Percentiles rank a stretch among this genome's conserved stretches.
These are phyloP conservation scores for Cucurbita ficifolia DNA, from an alignment of 306 rosid species.

Conservation along the genomic window DNA sequence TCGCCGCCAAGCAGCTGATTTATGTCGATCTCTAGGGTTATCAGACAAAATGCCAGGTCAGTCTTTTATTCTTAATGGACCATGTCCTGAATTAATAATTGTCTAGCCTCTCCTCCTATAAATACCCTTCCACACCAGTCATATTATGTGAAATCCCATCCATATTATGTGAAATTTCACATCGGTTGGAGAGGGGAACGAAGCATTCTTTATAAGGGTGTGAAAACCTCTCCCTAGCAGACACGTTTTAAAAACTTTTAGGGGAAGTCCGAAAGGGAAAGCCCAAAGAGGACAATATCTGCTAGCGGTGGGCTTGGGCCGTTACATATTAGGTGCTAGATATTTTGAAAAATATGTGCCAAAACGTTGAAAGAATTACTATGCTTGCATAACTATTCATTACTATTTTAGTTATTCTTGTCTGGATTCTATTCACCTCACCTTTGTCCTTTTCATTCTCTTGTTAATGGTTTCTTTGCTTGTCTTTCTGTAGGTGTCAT, in stretches of 20 bases:
- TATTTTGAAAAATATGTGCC: neutral
- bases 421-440: neutral
- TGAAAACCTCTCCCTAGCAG: no score
- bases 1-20: conserved; percentile 92
- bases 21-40: conserved; percentile 89
- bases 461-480: conserved; percentile 4
- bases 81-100: neutral
- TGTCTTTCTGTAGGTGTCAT: conserved; percentile 57
- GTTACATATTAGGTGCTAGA: neutral
- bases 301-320: no score
- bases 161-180: no score
- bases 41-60: conserved; percentile 91
- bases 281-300: no score
- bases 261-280: no score
- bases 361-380: neutral
- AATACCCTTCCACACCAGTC: no score
- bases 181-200: no score
- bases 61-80: neutral
- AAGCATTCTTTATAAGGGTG: no score
- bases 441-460: neutral
- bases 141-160: no score
- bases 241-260: no score
- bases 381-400: neutral
- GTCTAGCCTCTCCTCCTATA: neutral
- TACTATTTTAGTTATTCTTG: neutral